phyloP scores from a whole-genome alignment of 108 stramenopile genomes.

The Fistulifera pelliculosa region DNA sequence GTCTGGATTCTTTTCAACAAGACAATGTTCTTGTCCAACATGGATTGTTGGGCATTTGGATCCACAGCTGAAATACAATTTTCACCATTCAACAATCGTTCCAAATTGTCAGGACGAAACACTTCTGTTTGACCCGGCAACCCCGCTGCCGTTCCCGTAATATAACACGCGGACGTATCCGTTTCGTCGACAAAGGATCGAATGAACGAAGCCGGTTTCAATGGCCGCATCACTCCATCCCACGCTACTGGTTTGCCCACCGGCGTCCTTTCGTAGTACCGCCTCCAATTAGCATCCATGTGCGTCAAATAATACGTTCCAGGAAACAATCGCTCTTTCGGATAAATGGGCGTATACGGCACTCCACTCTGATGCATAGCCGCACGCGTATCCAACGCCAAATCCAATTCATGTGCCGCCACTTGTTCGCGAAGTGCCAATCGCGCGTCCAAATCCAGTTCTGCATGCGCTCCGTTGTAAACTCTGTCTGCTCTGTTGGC shows the following conservation, averaged over 20 bases:
- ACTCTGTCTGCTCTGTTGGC: conserved; percentile 24
- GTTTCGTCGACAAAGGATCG: conserved; percentile 12
- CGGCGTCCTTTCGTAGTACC: conserved; percentile 76
- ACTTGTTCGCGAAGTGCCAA: conserved; percentile 77
- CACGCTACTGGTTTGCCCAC: conserved; percentile 37
- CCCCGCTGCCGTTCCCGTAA: conserved; percentile 91
- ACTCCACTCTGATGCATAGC: conserved; percentile 76
- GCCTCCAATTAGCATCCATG: conserved; percentile 70
- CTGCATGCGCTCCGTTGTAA: conserved; percentile 77
- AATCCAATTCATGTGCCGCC: conserved; percentile 81
- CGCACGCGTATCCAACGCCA: conserved; percentile 85
- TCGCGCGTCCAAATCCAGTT: conserved; percentile 58
- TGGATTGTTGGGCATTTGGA: conserved; percentile 45
- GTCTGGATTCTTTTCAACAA: conserved; percentile 63
- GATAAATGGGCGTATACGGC: conserved; percentile 82
- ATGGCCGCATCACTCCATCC: conserved; percentile 23
- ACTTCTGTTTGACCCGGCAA: conserved; percentile 71
- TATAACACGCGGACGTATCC: conserved; percentile 60
- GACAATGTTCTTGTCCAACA: conserved; percentile 93
- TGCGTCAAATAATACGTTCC: conserved; percentile 89
- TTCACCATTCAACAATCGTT: conserved; percentile 68
- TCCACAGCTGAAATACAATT: conserved; percentile 71
- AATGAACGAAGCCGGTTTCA: conserved; percentile 47
- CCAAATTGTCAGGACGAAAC: conserved; percentile 69
- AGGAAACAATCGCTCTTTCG: conserved; percentile 80